These are phyloP conservation scores for Didymosphaeria variabile DNA, from an alignment of 2,329 filamentous ascomycete genomes.

Conservation along the genomic window DNA sequence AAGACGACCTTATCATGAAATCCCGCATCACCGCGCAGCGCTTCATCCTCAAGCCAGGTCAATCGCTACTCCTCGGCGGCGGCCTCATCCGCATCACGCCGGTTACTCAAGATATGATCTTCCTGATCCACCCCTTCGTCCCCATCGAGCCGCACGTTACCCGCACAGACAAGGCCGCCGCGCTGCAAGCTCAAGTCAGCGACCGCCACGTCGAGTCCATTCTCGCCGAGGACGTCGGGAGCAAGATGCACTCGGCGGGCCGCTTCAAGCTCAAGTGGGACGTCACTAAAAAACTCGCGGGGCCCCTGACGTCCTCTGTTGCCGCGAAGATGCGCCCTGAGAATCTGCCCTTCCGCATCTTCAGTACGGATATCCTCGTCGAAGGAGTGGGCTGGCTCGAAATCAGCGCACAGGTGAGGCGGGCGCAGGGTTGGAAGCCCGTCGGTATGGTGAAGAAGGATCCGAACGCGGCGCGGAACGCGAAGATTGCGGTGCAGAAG, in stretches of 20 bases:
- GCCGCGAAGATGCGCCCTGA: conserved; percentile 72
- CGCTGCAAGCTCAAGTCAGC: conserved; percentile 67
- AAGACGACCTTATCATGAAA: conserved; percentile 78
- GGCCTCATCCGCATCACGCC: conserved; percentile 91
- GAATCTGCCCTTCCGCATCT: conserved; percentile 78
- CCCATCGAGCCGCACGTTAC: conserved; percentile 81
- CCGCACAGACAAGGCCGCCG: conserved; percentile 78
- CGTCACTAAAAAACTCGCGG: conserved; percentile 81
- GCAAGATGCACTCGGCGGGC: conserved; percentile 66
- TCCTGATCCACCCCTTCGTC: conserved; percentile 88
- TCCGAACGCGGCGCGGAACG: conserved; percentile 34
- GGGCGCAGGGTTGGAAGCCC: conserved; percentile 42
- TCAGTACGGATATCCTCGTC: conserved; percentile 84
- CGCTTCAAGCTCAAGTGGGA: conserved; percentile 79
- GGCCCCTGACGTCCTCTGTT: conserved; percentile 72
- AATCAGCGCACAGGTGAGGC: conserved; percentile 79
- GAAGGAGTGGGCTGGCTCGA: conserved; percentile 96
- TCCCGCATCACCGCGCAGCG: conserved; percentile 78
- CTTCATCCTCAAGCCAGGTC: conserved; percentile 74
- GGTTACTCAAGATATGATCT: conserved; percentile 67
- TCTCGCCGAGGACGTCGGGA: conserved; percentile 50
- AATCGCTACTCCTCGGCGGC: conserved; percentile 81
- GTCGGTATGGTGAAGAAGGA: conserved; percentile 60
- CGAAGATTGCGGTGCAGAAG: conserved; percentile 21
- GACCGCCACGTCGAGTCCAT: conserved; percentile 71